phyloP scores from a whole-genome alignment of 306 rosid genomes.

The Malus orientalis region DNA sequence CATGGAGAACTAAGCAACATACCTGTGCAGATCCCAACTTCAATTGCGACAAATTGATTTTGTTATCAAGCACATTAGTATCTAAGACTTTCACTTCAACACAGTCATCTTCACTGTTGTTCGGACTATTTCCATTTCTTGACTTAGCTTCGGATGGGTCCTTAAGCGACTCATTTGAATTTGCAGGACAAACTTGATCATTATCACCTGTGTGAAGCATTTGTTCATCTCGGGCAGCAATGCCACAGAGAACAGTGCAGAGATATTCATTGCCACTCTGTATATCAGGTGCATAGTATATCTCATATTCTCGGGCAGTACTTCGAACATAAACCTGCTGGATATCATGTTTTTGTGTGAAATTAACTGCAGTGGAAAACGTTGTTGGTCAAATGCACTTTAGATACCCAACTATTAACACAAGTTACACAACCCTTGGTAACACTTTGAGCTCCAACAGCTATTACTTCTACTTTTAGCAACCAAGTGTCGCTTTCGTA shows the following conservation, averaged over 20 bases:
- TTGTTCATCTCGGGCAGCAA: constrained; percentile 56
- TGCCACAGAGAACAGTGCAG: constrained; percentile 67
- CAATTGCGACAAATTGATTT: constrained; percentile 6
- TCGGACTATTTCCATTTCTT: constrained; percentile 21
- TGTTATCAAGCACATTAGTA: constrained; percentile 11
- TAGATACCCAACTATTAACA: too few relatives aligned
- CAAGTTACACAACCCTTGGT: neutral
- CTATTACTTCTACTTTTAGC: neutral
- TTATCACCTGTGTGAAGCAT: constrained; percentile 30
- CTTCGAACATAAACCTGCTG: constrained; percentile 77
- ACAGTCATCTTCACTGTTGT: constrained; percentile 68
- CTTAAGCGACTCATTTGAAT: constrained; percentile 20
- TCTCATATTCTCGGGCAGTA: constrained; percentile 75
- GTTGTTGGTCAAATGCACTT: neutral
- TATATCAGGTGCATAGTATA: constrained; percentile 40
- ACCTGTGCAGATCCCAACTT: constrained; percentile 42
- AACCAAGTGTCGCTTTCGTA: neutral
- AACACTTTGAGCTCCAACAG: neutral
- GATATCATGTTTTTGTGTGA: constrained; percentile 53
- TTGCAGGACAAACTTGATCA: constrained; percentile 23
- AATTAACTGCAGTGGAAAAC: constrained; percentile 44
- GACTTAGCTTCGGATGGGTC: constrained; percentile 19
- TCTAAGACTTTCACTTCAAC: constrained; percentile 57
- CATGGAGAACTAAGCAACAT: constrained; percentile 3
- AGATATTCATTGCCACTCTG: constrained; percentile 51